These are phyloP conservation scores for Penstemon eatonii DNA, from an alignment of 257 asterid species.

Conservation along the genomic window DNA sequence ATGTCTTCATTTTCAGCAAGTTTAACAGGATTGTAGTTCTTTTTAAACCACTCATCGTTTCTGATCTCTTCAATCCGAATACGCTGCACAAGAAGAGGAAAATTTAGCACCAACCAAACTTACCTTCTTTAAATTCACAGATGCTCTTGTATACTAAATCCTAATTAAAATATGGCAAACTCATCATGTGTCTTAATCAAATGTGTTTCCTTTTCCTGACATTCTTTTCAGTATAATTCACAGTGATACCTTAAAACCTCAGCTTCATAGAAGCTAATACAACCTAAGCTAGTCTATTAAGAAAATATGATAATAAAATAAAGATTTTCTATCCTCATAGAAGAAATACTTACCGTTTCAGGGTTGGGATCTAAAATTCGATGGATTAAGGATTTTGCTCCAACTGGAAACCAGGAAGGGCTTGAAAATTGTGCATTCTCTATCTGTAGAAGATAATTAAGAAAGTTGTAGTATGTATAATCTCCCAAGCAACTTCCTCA, in stretches of 20 bases:
- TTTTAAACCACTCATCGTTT: constrained; percentile 90
- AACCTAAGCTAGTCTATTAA: background rate
- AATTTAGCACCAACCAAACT: constrained; percentile 21
- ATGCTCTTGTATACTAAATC: constrained; percentile 1
- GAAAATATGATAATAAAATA: constrained; percentile 2
- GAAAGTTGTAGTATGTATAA: constrained; percentile 9
- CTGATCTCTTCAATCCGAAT: constrained; percentile 83
- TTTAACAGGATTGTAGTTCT: constrained; percentile 67
- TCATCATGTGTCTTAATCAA: constrained; percentile 10
- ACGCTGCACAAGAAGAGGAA: constrained; percentile 55
- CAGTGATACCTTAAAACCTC: constrained; percentile 11
- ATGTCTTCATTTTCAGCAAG: constrained; percentile 80
- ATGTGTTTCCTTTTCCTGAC: background rate
- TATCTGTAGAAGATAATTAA: constrained; percentile 58
- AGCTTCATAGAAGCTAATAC: constrained; percentile 16
- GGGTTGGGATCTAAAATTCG: constrained; percentile 86
- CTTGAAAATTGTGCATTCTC: constrained; percentile 86
- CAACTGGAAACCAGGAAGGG: constrained; percentile 94
- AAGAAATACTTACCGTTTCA: constrained; percentile 56
- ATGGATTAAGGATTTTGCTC: constrained; percentile 87
- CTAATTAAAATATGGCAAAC: constrained; percentile 13
- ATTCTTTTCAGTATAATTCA: background rate
- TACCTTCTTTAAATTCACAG: constrained; percentile 14
- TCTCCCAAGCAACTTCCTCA: constrained; percentile 17
- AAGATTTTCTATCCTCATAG: constrained; percentile 1